A percentile compares a stretch with the other conserved stretches of the same genome.
Conservation (phyloP, 495 filamentous ascomycete genomes). For the Trichoderma orchidacearum region DNA sequence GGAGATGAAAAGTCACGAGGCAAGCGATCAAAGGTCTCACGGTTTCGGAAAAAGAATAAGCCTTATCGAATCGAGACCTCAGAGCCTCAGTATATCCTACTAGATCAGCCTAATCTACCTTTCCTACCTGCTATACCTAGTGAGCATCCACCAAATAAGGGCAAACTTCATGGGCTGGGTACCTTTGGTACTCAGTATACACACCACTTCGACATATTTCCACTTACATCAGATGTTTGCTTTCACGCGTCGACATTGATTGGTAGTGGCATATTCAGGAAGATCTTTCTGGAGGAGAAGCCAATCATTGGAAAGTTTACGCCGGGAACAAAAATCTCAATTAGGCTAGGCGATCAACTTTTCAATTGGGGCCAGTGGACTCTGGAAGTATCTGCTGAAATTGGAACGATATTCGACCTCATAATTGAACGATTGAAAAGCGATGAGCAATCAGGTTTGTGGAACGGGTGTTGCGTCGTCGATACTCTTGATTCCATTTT, state of each 20-base stretch:
- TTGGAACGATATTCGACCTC: conserved; percentile 44
- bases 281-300: conserved; percentile 29
- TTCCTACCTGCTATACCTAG: conserved; percentile 3
- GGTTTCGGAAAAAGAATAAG: conserved; percentile 29
- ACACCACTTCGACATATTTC: conserved; percentile 58
- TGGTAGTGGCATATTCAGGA: conserved; percentile 53
- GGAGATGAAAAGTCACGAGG: conserved; percentile 11
- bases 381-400: conserved; percentile 51
- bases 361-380: conserved; percentile 59
- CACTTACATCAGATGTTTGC: conserved; percentile 52
- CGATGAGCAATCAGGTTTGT: neutral
- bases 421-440: conserved; percentile 29
- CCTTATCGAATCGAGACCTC: conserved; percentile 40
- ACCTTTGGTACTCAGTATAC: conserved; percentile 55
- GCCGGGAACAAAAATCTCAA: conserved; percentile 14
- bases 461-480: conserved; percentile 1
- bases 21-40: conserved; percentile 9
- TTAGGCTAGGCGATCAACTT: conserved; percentile 32
- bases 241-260: conserved; percentile 69
- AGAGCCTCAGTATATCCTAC: conserved; percentile 32
- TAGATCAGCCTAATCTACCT: conserved; percentile 29
- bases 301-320: conserved; percentile 11
- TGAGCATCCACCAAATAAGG: conserved; percentile 13
- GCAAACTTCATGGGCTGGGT: conserved; percentile 40
- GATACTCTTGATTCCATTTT: conserved; percentile 25